phyloP scores from a whole-genome alignment of 768 basidiomycete genomes.

The Mycena galopus region DNA sequence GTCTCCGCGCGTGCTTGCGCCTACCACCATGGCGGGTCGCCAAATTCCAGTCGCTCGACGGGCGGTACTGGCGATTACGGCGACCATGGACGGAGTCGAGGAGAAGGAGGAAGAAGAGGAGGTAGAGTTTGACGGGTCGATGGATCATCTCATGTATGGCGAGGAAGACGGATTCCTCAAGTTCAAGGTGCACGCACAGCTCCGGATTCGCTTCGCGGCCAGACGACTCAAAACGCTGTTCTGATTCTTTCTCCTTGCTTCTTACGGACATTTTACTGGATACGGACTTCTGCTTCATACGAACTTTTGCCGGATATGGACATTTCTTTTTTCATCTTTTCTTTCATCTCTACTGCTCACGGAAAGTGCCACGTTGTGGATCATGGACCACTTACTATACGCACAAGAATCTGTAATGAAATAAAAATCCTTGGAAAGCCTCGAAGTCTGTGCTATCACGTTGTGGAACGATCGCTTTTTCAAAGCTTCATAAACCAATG shows the following conservation, averaged over 20 bases:
- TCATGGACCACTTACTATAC: not conserved
- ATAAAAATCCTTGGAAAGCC: too few relatives aligned
- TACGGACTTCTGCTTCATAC: not conserved
- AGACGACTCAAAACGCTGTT: constrained; percentile 15
- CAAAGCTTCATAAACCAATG: too few relatives aligned
- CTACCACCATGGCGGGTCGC: constrained; percentile 29
- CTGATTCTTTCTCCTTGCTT: not conserved
- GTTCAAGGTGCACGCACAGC: not conserved
- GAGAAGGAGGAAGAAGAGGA: too few relatives aligned
- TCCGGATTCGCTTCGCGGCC: constrained; percentile 6
- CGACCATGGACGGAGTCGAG: not conserved
- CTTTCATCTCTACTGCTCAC: not conserved
- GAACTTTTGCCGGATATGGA: too few relatives aligned
- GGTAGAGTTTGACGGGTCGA: too few relatives aligned
- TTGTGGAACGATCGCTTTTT: too few relatives aligned
- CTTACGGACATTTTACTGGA: not conserved
- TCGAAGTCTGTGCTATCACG: too few relatives aligned
- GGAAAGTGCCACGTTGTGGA: not conserved
- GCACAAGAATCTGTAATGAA: too few relatives aligned
- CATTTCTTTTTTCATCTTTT: not conserved
- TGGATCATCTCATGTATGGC: not conserved
- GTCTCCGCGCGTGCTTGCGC: constrained; percentile 29
- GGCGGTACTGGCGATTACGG: constrained; percentile 6
- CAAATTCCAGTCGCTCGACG: constrained; percentile 33
- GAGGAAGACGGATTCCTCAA: constrained; percentile 15